Conservation (phyloP, 2,329 filamentous ascomycete genomes). For the Colletotrichum agaves region DNA sequence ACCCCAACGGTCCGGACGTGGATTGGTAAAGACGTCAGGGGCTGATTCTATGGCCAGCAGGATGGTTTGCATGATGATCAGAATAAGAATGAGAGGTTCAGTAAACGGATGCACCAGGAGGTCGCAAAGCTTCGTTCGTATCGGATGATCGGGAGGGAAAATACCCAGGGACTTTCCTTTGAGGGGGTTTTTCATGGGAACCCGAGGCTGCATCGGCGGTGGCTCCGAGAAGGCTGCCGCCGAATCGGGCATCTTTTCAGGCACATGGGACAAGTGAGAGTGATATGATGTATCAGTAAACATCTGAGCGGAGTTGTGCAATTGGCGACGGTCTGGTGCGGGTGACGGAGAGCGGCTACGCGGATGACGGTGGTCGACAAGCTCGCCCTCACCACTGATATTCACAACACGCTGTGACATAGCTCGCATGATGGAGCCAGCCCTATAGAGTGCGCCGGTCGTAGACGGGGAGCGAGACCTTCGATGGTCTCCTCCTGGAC, state of each 20-base stretch:
- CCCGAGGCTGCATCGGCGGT: slow-evolving; percentile 45
- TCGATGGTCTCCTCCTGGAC: slow-evolving; percentile 58
- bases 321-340: slow-evolving; percentile 62
- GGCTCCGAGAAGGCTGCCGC: slow-evolving; percentile 46
- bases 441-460: slow-evolving; percentile 72
- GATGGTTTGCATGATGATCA: slow-evolving; percentile 90
- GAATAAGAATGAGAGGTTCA: slow-evolving; percentile 84
- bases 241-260: slow-evolving; percentile 57
- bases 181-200: slow-evolving; percentile 76
- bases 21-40: slow-evolving; percentile 73
- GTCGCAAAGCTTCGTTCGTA: slow-evolving; percentile 82
- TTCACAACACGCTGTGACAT: slow-evolving; percentile 99
- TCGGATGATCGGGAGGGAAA: slow-evolving; percentile 79
- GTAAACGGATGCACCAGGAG: slow-evolving; percentile 86
- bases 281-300: slow-evolving; percentile 61
- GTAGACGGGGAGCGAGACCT: slow-evolving; percentile 72
- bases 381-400: slow-evolving; percentile 90
- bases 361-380: slow-evolving; percentile 77
- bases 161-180: slow-evolving; percentile 88
- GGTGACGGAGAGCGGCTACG: slow-evolving; percentile 68
- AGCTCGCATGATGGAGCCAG: slow-evolving; percentile 79
- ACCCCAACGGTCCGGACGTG: slow-evolving; percentile 74
- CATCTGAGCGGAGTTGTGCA: slow-evolving; percentile 47
- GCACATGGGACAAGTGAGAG: slow-evolving; percentile 57
- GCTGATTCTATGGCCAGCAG: slow-evolving; percentile 88